Evolutionary conservation across 441 rosid species (phyloP), one percentile per base, ranked within the genome.

Genomic region (Populus hybrid): DNA sequence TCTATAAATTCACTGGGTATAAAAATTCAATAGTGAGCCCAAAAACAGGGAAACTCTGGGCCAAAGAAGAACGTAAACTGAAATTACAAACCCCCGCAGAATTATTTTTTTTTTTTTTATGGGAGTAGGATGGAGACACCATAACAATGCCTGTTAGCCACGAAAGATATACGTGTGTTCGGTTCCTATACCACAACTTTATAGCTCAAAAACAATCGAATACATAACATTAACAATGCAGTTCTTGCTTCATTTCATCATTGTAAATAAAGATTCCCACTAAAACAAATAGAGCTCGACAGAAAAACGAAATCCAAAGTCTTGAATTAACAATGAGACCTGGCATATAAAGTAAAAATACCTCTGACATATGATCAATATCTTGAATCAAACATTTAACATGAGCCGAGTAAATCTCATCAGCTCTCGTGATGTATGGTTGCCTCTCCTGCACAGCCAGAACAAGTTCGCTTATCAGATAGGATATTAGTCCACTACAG

Each of bases 401-500:
- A 69, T 88, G 80, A 35, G 84, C 90, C 72, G 79, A 74, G 79
- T 87, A 79, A 70, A 90, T 79, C 67, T 81, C 61, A 36, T 73
- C 70, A 69, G 92, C 93, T 81, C 74, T 72, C 70, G 20, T 50
- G 2, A 76, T 28, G 76, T 87, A 89, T 5, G 90, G 91, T 54
- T 65, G 79, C 81, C 84, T 89, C 80, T 86, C 90, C 98, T 93
- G 76, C 0, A 73, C 73, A 54, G 28, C 69, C 77, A 16, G 36
- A 74, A 75, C 21, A 0, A 5, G 63, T 14, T 32, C 46, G n/a
- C 66, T 57, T 74, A 69, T 24, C 69, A 54, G 50, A 76, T 46
- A 23, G 34, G 24, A 36, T 6, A 67, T 42, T 24, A 14, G 63
- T 4, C n/a, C 2, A 54, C 21, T 3, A 67, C 6, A 72, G 4